Conservation (phyloP, 2,329 filamentous ascomycete genomes). For the Diaporthe aspalathi region DNA sequence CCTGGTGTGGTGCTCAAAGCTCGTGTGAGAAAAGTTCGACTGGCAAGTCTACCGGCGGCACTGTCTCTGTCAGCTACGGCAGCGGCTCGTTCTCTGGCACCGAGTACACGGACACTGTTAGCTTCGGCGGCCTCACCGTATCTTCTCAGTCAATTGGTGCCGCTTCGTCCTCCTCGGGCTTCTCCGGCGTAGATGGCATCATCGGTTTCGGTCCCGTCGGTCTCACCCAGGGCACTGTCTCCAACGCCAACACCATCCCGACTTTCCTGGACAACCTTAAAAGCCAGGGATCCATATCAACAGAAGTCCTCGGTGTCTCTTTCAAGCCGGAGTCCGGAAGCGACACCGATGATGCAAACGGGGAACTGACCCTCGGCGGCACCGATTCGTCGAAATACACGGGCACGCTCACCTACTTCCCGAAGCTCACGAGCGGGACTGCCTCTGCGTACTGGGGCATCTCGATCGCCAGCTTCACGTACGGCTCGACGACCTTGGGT, state of each 20-base stretch:
- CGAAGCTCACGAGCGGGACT: conserved; percentile 37
- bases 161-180: conserved; percentile 17
- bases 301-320: conserved; percentile 46
- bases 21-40: conserved; percentile 28
- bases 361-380: conserved; percentile 44
- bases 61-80: conserved; percentile 44
- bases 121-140: conserved; percentile 46
- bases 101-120: conserved; percentile 47
- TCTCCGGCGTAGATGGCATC: conserved; percentile 28
- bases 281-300: conserved; percentile 45
- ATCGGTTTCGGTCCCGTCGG: conserved; percentile 44
- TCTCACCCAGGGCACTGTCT: conserved; percentile 44
- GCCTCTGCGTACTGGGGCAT: conserved; percentile 43
- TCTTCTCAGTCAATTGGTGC: conserved; percentile 32
- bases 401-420: conserved; percentile 42
- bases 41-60: conserved; percentile 40
- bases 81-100: conserved; percentile 45
- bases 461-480: conserved; percentile 43
- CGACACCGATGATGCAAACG: conserved; percentile 43
- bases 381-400: conserved; percentile 41
- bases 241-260: conserved; percentile 43
- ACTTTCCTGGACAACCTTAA: conserved; percentile 47
- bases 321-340: conserved; percentile 45
- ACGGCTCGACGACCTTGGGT: conserved; percentile 41
- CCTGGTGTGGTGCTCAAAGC: conserved; percentile 29